Evolutionary conservation across 2,329 filamentous ascomycete species (phyloP).

Genomic region (Ilyonectria sp.): DNA sequence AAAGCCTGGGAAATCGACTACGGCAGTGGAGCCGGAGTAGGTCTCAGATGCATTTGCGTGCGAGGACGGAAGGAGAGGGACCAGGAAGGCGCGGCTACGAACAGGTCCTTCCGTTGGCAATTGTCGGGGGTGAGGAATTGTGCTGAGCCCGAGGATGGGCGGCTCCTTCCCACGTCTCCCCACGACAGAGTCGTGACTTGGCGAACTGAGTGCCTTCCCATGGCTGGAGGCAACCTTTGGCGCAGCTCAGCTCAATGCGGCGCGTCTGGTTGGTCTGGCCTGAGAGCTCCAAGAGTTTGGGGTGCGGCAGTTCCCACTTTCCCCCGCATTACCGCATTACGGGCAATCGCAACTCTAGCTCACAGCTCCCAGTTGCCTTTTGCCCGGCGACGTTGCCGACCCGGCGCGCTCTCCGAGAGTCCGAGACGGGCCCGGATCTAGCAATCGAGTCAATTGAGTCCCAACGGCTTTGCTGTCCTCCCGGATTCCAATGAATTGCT

Average conservation of each 20-base stretch:
- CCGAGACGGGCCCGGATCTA: constrained; percentile 21
- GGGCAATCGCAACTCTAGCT: neutral
- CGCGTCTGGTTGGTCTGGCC: constrained; percentile 24
- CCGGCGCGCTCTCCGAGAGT: constrained; percentile 24
- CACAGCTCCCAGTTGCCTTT: constrained; percentile 25
- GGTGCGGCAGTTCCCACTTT: constrained; percentile 24
- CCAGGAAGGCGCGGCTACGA: constrained; percentile 1
- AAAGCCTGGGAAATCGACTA: constrained; percentile 3
- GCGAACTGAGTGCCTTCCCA: constrained; percentile 8
- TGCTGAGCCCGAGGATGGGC: neutral
- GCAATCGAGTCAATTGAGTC: constrained; percentile 8
- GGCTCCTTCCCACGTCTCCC: neutral
- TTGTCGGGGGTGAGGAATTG: neutral
- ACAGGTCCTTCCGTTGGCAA: constrained; percentile 4
- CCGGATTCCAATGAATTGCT: constrained; percentile 5
- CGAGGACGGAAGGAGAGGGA: neutral
- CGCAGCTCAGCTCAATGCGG: constrained; percentile 18
- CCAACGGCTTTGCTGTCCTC: constrained; percentile 23
- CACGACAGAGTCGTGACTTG: constrained; percentile 9
- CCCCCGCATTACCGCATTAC: constrained; percentile 28
- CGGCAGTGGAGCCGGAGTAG: constrained; percentile 19
- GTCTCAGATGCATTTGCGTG: neutral
- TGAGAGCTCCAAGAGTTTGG: constrained; percentile 5
- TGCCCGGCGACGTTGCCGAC: constrained; percentile 35
- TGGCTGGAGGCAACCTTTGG: constrained; percentile 17